Conservation (phyloP, 2,329 filamentous ascomycete species). For the Monosporascus sp. region DNA sequence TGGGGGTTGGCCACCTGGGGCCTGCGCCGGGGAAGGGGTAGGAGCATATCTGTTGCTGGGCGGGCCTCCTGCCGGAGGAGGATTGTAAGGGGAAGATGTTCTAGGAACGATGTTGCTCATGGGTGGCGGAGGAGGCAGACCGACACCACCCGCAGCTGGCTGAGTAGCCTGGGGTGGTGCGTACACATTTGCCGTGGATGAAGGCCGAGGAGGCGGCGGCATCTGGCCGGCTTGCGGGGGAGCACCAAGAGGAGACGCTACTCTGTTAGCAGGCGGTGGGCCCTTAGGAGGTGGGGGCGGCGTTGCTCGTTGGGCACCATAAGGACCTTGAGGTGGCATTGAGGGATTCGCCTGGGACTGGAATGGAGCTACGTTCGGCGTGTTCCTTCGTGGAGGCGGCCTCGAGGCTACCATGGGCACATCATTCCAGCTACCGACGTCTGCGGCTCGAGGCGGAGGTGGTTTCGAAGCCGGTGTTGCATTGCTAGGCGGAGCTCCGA, state of each 20-base stretch:
- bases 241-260: conserved; percentile 65
- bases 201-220: conserved; percentile 43
- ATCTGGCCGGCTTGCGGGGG: conserved; percentile 43
- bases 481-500: conserved; percentile 56
- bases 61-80: conserved; percentile 65
- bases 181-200: conserved; percentile 58
- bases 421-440: conserved; percentile 88
- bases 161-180: conserved; percentile 51
- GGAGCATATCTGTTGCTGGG: conserved; percentile 73
- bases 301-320: conserved; percentile 55
- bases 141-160: conserved; percentile 20
- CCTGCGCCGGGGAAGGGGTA: conserved; percentile 50
- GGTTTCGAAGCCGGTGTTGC: conserved; percentile 61
- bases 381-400: conserved; percentile 65
- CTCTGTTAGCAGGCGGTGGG: conserved; percentile 54
- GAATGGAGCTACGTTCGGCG: conserved; percentile 71
- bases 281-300: conserved; percentile 82
- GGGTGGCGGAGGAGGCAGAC: conserved; percentile 38
- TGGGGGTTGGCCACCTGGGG: conserved; percentile 36
- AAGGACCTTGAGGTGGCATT: conserved; percentile 51
- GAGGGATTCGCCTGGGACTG: conserved; percentile 53
- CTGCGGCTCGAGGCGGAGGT: conserved; percentile 64
- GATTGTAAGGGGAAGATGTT: conserved; percentile 80
- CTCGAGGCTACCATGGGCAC: conserved; percentile 78
- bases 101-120: conserved; percentile 52